Percentiles rank a stretch among this genome's conserved stretches.
Evolutionary conservation across 2,329 filamentous ascomycete species (phyloP).

Genomic region (Lithohypha guttulata): DNA sequence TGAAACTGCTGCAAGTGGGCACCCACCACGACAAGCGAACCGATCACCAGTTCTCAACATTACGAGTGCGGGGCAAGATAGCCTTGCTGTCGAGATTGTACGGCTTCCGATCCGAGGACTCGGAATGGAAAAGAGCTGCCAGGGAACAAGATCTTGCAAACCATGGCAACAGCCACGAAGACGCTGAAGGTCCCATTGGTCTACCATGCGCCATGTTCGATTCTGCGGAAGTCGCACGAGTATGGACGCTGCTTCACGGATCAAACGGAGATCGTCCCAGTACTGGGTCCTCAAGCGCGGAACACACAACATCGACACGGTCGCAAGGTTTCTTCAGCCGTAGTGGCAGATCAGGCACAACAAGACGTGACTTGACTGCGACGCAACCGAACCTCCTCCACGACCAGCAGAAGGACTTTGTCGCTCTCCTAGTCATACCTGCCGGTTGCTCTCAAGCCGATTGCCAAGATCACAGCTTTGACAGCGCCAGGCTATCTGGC

Average conservation of each 20-base stretch:
- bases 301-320: not conserved
- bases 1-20: constrained; percentile 7
- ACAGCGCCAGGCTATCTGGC: not conserved
- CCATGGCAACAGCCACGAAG: not conserved
- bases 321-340: constrained; percentile 1
- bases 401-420: constrained; percentile 7
- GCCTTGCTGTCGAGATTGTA: constrained; percentile 5
- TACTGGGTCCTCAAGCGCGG: constrained; percentile 5
- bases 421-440: constrained; percentile 8
- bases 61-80: constrained; percentile 6
- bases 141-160: constrained; percentile 3
- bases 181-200: constrained; percentile 4
- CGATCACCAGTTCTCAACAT: constrained; percentile 4
- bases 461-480: constrained; percentile 8
- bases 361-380: not conserved
- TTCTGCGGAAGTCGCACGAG: constrained; percentile 8
- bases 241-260: constrained; percentile 6
- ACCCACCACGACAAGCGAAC: constrained; percentile 6
- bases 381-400: not conserved
- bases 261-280: constrained; percentile 1
- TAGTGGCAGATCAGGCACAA: not conserved
- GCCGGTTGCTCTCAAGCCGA: constrained; percentile 2
- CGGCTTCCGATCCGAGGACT: constrained; percentile 7
- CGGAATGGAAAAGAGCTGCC: constrained; percentile 5
- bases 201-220: constrained; percentile 9